phyloP scores from a whole-genome alignment of 352 stramenopile genomes.

The Chrysophaeum taylorii region DNA sequence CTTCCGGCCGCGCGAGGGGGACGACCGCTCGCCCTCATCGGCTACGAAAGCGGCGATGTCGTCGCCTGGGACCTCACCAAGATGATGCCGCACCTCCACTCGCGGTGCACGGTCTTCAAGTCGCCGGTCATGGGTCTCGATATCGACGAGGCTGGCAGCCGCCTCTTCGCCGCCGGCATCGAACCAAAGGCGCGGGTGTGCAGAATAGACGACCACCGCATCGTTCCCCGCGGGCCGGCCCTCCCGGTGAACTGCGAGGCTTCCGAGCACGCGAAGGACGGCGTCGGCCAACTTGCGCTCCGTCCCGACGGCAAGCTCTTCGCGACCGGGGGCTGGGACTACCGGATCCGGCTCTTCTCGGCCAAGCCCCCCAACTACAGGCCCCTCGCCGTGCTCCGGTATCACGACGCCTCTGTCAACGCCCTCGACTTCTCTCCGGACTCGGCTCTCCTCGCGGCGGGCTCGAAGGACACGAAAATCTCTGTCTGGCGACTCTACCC shows the following conservation, averaged over 20 bases:
- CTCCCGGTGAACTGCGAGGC: background rate
- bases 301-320: background rate
- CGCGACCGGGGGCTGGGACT: slow-evolving; percentile 5
- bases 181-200: background rate
- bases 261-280: background rate
- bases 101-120: background rate
- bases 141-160: background rate
- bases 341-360: background rate
- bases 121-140: background rate
- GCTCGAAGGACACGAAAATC: slow-evolving; percentile 6
- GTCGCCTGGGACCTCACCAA: background rate
- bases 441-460: background rate
- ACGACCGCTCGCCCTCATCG: background rate
- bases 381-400: background rate
- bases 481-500: background rate
- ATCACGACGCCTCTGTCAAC: slow-evolving; percentile 6
- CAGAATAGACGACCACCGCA: background rate
- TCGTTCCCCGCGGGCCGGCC: no score
- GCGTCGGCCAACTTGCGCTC: background rate
- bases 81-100: background rate
- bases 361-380: background rate
- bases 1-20: no score
- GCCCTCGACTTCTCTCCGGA: background rate
- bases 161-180: slow-evolving; percentile 1
- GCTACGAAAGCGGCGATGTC: background rate